Evolutionary conservation across 2,329 filamentous ascomycete species (phyloP), one percentile per base, ranked within the genome.

Genomic region (Cladosporium sp.): DNA sequence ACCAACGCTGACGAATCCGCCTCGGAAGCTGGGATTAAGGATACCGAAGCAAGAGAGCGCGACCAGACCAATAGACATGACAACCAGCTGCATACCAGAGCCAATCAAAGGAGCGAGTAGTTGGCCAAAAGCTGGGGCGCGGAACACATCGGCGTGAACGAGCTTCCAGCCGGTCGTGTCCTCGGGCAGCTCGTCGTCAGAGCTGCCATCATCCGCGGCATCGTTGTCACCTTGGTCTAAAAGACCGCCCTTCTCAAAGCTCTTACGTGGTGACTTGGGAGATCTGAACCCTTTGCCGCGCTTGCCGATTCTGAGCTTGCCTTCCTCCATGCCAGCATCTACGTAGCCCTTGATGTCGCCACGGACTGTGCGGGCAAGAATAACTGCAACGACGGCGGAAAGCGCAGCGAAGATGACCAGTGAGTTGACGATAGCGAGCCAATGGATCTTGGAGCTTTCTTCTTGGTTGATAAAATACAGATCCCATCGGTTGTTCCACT

Each of bases 161-260:
- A 95, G 82, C 77, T 96, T 96, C 92, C 92, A 96, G 60, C 92
- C 92, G 1, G 91, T 92, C 32, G 91, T 85, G 71, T 96, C 92
- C 73, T 96, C 92, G 7, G 92, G 77, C 0, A 85, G 80, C 71
- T 93, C 90, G 1, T 92, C 91, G 59, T 92, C 91, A 63, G 92
- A 91, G 4, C 86, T 89, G 5, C 58, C 85, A 10, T 85, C 74
- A 51, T 88, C 88, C 11, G 65, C 65, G 8, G 58, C 64, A 62
- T 83, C 85, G 47, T 70, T 81, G 52, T 80, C 83, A 38, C 71
- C 68, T 59, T 74, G 73, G 14, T 75, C 74, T 34, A 75, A 72
- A 11, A 75, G 67, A 30, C 74, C 73, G 3, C 80, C 76, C 18
- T 83, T 77, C 73, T 89, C 88, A 71, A 88, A 86, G 14, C 75